These are phyloP conservation scores for Paraconiothyrium sp. DNA, from an alignment of 2,329 filamentous ascomycete species.

Conservation along the genomic window DNA sequence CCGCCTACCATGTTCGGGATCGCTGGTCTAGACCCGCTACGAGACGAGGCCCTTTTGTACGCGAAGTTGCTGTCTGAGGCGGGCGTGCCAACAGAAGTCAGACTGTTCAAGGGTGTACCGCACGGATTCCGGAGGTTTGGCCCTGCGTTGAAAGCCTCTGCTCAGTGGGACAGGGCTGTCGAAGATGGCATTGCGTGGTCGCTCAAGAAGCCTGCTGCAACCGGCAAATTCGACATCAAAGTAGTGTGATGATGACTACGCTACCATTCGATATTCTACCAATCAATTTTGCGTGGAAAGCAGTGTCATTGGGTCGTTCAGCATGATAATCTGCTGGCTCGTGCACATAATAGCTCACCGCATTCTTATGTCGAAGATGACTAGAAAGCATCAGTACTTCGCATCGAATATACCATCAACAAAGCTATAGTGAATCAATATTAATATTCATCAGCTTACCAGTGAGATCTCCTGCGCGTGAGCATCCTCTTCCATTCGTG, in stretches of 20 bases:
- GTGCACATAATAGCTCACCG: neutral
- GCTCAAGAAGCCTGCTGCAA: conserved; percentile 46
- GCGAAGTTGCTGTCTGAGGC: conserved; percentile 54
- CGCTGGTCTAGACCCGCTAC: conserved; percentile 60
- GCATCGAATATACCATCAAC: neutral
- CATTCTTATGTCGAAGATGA: neutral
- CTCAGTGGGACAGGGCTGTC: conserved; percentile 56
- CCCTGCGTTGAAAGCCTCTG: conserved; percentile 50
- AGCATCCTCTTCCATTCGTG: neutral
- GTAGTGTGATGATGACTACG: conserved; percentile 17
- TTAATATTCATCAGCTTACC: neutral
- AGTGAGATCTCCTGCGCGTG: neutral
- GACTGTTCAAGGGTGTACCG: conserved; percentile 63
- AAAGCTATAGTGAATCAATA: neutral
- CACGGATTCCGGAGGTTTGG: conserved; percentile 63
- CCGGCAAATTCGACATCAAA: conserved; percentile 47
- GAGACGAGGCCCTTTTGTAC: conserved; percentile 61
- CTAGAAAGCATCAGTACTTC: neutral
- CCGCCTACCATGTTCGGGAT: conserved; percentile 60
- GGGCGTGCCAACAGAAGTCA: conserved; percentile 60
- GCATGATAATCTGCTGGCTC: neutral
- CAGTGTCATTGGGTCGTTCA: neutral
- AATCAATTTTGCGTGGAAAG: neutral
- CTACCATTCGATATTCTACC: neutral
- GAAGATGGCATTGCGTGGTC: conserved; percentile 57